These are phyloP conservation scores for Corrigiola litoralis DNA, from an alignment of 179 eudicot genomes.

Conservation along the genomic window DNA sequence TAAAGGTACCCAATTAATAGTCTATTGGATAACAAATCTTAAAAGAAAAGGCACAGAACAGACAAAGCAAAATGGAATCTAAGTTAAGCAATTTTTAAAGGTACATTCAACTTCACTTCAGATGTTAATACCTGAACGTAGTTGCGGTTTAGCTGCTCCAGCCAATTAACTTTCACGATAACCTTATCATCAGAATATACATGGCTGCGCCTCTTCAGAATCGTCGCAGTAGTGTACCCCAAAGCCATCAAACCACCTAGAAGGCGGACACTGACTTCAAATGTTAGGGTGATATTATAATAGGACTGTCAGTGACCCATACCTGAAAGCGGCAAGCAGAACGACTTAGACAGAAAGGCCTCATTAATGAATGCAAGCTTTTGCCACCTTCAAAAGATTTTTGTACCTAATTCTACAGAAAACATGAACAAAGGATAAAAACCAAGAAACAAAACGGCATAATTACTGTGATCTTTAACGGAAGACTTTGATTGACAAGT, in stretches of 20 bases:
- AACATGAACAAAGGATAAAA: too few species aligned
- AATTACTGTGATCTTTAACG: too few species aligned
- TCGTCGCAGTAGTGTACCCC: conserved; percentile 93
- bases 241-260: conserved; percentile 98
- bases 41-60: neutral
- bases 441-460: too few species aligned
- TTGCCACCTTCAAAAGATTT: too few species aligned
- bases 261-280: conserved; percentile 97
- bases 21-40: neutral
- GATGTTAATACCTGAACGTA: conserved; percentile 64
- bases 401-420: too few species aligned
- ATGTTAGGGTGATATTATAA: conserved; percentile 96
- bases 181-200: conserved; percentile 69
- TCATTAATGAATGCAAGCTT: too few species aligned
- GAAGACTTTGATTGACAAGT: too few species aligned
- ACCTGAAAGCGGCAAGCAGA: conserved; percentile 43
- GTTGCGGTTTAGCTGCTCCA: conserved; percentile 82
- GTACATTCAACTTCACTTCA: neutral
- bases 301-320: conserved; percentile 88
- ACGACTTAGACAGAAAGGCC: neutral
- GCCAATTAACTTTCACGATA: conserved; percentile 86
- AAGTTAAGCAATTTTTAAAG: neutral
- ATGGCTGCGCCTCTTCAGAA: conserved; percentile 87
- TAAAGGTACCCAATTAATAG: neutral
- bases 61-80: neutral